Base-by-base conservation (phyloP, 2,329 filamentous ascomycete genomes). In the Colletotrichum sojae region DNA sequence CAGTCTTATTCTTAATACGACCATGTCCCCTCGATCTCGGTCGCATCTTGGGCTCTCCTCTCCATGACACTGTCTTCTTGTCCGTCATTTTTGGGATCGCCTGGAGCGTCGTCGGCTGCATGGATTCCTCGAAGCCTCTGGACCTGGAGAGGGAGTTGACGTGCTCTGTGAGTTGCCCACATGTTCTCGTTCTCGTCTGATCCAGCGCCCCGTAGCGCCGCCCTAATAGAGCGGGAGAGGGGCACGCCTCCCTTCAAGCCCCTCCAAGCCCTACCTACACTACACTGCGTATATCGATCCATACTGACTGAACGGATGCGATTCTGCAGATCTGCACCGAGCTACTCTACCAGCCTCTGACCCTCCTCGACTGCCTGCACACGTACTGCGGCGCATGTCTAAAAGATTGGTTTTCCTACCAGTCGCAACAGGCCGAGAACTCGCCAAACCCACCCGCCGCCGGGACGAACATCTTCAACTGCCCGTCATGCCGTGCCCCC, bases 321-420 rank as follows among this genome's bases (percentile, higher is more conserved):
- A 36, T 22, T 59, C 27, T 22, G 43, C 61, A 98, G 95, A 99
- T 99, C 76, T 99, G 96, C 85, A 97, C 95, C 75, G 96, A 98
- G 80, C 89, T 97, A 73, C 90, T 97, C 71, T 97, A 94, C 82
- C 93, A 97, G 79, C 94, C 95, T 40, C 87, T 97, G 72, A 97
- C 94, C 31, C 90, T 97, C 57, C 92, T 97, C 79, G 94, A 97
- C 84, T 97, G 94, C 78, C 89, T 97, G 52, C 94, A 97, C 82
- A 98, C 95, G 53, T 99, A 97, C 81, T 99, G 96, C 84, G 96
- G 95, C 72, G 92, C 93, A 46, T 99, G 96, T 78, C 81, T 98
- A 68, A 97, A 97, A 80, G 94, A 97, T 83, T 99, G 96, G 96
- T 99, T 98, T 78, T 84, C 86, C 71, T 96, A 90, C 80, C 94